These are phyloP conservation scores for Shiraia bambusicola DNA, from an alignment of 2,329 filamentous ascomycete species.

Conservation along the genomic window DNA sequence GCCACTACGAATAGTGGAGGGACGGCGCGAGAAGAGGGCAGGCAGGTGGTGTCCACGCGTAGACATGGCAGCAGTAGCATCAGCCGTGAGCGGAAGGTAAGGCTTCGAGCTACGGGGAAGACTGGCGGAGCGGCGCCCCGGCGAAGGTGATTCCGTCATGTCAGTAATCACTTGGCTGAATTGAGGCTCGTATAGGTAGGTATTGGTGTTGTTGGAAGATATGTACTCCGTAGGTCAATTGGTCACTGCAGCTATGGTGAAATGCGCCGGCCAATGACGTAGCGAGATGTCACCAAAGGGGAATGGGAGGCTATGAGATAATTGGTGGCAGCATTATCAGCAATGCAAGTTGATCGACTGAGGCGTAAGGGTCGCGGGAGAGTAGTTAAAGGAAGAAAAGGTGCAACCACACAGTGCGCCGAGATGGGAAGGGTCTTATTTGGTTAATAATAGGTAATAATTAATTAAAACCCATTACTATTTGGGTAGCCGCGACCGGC, in stretches of 20 bases:
- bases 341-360: conserved; percentile 10
- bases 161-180: neutral
- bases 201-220: conserved; percentile 2
- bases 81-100: conserved; percentile 47
- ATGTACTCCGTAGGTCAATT: neutral
- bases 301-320: conserved; percentile 1
- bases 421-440: conserved; percentile 19
- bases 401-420: conserved; percentile 19
- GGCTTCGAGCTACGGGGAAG: conserved; percentile 40
- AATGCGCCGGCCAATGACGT: conserved; percentile 1
- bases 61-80: conserved; percentile 38
- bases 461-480: too few species aligned
- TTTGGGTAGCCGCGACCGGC: too few species aligned
- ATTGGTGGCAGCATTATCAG: conserved; percentile 2
- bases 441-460: too few species aligned
- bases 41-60: conserved; percentile 50
- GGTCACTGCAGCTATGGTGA: neutral
- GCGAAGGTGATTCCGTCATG: conserved; percentile 26
- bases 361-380: conserved; percentile 13
- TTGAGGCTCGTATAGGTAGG: neutral
- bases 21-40: conserved; percentile 33
- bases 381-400: neutral
- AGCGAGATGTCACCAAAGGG: neutral
- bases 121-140: conserved; percentile 24
- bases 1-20: conserved; percentile 33